Percentiles rank a stretch among this genome's conserved stretches.
phyloP scores from a whole-genome alignment of 163 green algal genomes.

The Coccomyxa subellipsoidea region DNA sequence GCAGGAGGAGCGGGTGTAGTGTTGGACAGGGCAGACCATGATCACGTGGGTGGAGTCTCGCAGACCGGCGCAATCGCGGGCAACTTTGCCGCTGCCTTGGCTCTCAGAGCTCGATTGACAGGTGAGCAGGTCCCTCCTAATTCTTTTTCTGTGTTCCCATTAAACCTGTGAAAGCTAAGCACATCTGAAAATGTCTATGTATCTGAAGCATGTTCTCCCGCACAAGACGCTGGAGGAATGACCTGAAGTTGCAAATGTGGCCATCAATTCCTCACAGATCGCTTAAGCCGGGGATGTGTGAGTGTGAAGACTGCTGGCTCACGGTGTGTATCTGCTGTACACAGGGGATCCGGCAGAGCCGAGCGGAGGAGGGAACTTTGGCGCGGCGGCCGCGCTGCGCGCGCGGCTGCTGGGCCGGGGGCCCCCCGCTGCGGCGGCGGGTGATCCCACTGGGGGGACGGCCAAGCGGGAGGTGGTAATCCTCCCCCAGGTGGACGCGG shows the following conservation, averaged over 20 bases:
- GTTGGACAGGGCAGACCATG: background rate
- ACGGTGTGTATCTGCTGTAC: too few relatives aligned
- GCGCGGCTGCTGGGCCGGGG: slow-evolving; percentile 49
- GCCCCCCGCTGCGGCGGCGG: background rate
- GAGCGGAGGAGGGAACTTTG: slow-evolving; percentile 51
- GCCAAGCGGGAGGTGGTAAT: slow-evolving; percentile 39
- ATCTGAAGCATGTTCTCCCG: too few relatives aligned
- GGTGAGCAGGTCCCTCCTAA: slow-evolving; percentile 11
- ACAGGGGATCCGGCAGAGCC: background rate
- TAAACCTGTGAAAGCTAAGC: too few relatives aligned
- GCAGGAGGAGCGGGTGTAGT: background rate
- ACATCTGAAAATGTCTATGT: too few relatives aligned
- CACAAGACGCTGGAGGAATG: too few relatives aligned
- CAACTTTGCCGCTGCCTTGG: slow-evolving; percentile 69
- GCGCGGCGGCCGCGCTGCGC: slow-evolving; percentile 63
- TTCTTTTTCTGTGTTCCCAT: too few relatives aligned
- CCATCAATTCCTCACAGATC: background rate
- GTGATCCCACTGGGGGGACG: background rate
- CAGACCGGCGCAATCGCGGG: background rate
- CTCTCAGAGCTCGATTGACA: slow-evolving; percentile 64
- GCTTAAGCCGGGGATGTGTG: background rate
- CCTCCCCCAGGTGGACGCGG: slow-evolving; percentile 64
- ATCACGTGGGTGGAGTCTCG: background rate
- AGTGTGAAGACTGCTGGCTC: background rate
- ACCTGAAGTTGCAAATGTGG: background rate